A percentile compares a stretch with the other conserved stretches of the same genome.
Conservation (phyloP, 257 asterid species). For the Gentiana macrophylla region DNA sequence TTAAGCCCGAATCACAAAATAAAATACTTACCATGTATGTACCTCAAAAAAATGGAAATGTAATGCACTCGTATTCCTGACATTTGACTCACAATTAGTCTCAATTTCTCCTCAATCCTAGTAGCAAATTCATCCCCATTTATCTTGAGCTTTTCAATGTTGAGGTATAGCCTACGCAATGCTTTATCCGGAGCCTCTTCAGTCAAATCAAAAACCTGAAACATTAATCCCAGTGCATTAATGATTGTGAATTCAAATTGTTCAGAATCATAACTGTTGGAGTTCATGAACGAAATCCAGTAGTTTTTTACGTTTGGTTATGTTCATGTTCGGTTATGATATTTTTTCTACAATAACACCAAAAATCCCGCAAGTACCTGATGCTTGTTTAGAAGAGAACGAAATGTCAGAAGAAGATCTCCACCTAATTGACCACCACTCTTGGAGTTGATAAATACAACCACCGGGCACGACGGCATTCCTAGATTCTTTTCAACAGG, state of each 20-base stretch:
- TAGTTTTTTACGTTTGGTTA: no score
- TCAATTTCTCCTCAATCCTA: slow-evolving; percentile 45
- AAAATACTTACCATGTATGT: slow-evolving; percentile 1
- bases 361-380: slow-evolving; percentile 38
- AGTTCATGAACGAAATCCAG: no score
- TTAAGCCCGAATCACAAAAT: slow-evolving; percentile 9
- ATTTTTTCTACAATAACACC: no score
- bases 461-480: slow-evolving; percentile 64
- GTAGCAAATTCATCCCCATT: slow-evolving; percentile 47
- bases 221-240: slow-evolving; percentile 8
- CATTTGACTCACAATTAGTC: slow-evolving; percentile 61
- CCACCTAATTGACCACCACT: slow-evolving; percentile 98
- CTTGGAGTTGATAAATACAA: slow-evolving; percentile 78
- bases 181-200: slow-evolving; percentile 74
- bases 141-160: slow-evolving; percentile 53
- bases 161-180: slow-evolving; percentile 41
- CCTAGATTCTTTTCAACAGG: slow-evolving; percentile 15
- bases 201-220: slow-evolving; percentile 82
- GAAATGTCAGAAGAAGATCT: slow-evolving; percentile 59
- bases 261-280: no score
- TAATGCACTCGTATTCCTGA: neutral
- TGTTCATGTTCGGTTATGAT: no score
- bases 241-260: neutral
- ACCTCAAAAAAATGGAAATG: neutral
- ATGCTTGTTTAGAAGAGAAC: slow-evolving; percentile 50